Evolutionary conservation across 257 asterid species (phyloP), one percentile per base, ranked within the genome.

Genomic region (Solanum megistacrolobum): DNA sequence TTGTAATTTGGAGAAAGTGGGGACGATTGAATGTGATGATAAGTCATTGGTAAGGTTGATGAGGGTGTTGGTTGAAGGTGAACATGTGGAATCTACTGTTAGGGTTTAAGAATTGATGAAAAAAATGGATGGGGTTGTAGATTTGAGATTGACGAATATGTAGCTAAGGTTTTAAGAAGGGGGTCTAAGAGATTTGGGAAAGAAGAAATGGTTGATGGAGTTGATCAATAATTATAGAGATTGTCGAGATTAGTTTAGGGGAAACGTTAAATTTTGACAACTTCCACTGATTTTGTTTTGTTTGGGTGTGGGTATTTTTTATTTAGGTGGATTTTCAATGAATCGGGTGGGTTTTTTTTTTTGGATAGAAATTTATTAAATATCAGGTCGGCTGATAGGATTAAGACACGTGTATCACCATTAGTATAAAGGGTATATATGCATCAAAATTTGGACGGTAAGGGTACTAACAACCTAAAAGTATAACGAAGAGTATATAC

Each of bases 161-260:
- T 94, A 89, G 98, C 93, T 65, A 91, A 91, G 90, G 94, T 93
- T 87, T 90, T 96, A 93, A 93, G 95, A 41, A 94, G 83, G 85
- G 99, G 96, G 36, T 90, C 95, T 90, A 92, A 94, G 93, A 91
- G 92, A 74, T 90, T 95, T 74, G 99, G 98, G 38, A 96, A 93
- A 90, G 95, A 36, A n/a, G 36, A 78, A 9, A 88, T 94, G 91
- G 98, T 96, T 46, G 91, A 89, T 84, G 98, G 95, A 90, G 85
- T 95, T 91, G 96, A 96, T 78, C 46, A 23, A 89, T 93, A 92
- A 90, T 89, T 95, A 43, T 87, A 87, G 58, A 92, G 92, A 58
- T 76, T 90, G 91, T 91, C 86, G 25, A 86, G 86, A 91, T 93
- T 93, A 66, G 58, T 90, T 90, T 90, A 92, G 84, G 94, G 84